Percentiles rank a stretch among this genome's conserved stretches.
Conservation (phyloP, 768 basidiomycete genomes). For the Kwoniella bestiolae region DNA sequence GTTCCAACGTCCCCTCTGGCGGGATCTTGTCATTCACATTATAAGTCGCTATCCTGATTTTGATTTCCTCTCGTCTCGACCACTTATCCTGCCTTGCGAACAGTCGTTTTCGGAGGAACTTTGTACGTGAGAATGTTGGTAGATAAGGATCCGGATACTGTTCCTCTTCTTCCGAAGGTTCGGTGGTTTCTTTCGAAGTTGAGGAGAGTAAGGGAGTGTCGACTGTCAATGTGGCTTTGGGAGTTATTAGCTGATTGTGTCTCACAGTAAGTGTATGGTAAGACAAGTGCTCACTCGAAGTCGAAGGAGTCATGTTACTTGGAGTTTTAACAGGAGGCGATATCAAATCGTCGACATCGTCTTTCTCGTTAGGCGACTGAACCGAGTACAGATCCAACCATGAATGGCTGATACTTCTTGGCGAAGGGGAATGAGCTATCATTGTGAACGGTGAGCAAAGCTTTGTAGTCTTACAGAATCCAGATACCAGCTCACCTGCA, state of each 20-base stretch:
- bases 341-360: conserved; percentile 17
- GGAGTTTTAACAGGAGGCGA: conserved; percentile 17
- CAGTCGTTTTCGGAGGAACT: conserved; percentile 37
- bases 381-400: conserved; percentile 39
- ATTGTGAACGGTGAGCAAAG: not conserved
- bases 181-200: not conserved
- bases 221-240: conserved; percentile 8
- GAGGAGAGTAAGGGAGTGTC: conserved; percentile 14
- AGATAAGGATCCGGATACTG: conserved; percentile 37
- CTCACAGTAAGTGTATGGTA: not conserved
- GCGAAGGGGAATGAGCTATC: conserved; percentile 15
- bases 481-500: conserved; percentile 31
- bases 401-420: conserved; percentile 21
- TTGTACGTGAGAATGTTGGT: conserved; percentile 36
- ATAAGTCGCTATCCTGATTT: conserved; percentile 45
- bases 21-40: conserved; percentile 52
- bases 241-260: not conserved
- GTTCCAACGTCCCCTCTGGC: conserved; percentile 36
- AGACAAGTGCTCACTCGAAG: conserved; percentile 11
- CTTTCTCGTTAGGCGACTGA: conserved; percentile 9
- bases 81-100: conserved; percentile 38
- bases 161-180: conserved; percentile 20
- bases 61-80: conserved; percentile 30
- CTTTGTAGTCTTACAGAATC: not conserved
- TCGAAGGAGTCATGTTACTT: conserved; percentile 7